Evolutionary conservation across 2,329 filamentous ascomycete species (phyloP), one percentile per base, ranked within the genome.

Genomic region (Scopulariopsis brevicaulis): DNA sequence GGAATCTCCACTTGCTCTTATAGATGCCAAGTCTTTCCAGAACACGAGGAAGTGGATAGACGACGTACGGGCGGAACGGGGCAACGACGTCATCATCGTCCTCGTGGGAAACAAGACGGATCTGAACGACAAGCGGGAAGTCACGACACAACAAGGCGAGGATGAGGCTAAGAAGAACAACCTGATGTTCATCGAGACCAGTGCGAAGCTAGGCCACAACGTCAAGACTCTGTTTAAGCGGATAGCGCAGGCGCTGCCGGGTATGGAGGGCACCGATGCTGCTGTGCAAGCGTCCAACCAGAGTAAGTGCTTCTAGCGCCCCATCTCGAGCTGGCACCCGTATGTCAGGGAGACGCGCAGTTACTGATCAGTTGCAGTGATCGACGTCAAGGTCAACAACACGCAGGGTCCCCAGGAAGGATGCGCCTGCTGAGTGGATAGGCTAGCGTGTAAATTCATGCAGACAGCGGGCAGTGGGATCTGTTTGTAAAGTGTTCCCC

Each of bases 1-100:
- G 61, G 11, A 32, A n/a, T 20, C 43, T 50, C 35, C 11, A 50
- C 46, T 24, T 22, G 28, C 51, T 12, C 15, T 55, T 40, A 37
- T 65, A 89, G 85, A 94, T 72, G 87, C 88, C 63, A 96, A 97
- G 75, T 96, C 91, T 25, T 99, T 99, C 78, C 89, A 96, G 71
- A 96, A 99, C 75, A 99, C 94, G 58, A 86, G 92, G 69, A 99
- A 99, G 81, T 99, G 95, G 94, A 96, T 99, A 64, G 94, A 99
- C 70, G 94, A 99, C 70, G 94, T 99, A 59, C 84, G 94, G 62
- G 93, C 92, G 56, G 94, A 99, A 78, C 84, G 94, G 68, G 94
- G 94, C 56, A 96, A 96, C 77, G 94, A 99, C 74, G 95, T 99
- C 61, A 99, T 99, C 67, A 97, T 99, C 67, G 94, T 99, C 53